Base-by-base conservation (phyloP, 176 grass and related monocot species). In the Dendrocalamus sinicus region DNA sequence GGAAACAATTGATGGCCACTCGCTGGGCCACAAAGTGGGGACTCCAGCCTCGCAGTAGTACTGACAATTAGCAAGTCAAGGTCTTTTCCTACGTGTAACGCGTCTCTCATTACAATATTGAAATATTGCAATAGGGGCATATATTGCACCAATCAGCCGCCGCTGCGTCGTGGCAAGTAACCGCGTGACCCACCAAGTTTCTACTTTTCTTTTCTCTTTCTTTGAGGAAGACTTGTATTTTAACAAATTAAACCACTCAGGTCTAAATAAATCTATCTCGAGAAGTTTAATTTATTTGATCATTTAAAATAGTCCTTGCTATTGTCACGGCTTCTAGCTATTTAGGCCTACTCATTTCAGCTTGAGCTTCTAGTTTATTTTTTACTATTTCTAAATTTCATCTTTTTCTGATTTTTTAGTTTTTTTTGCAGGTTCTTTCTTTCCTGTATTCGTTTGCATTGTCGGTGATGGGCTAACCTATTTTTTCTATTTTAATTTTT, bases 71-170 rank as follows among this genome's bases (percentile, higher is more conserved):
- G 44, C 65, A 73, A 55, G 81, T 89, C 87, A 89, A 84, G 87
- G 87, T 84, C 87, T 45, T 79, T 12, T 43, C 69, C 75, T 28
- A 88, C 89, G 89, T 88, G 85, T 88, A 84, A 91, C 89, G 89
- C 89, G 85, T 80, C 51, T 62, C 17, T 13, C 75, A n/a, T 30
- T 83, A 72, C 61, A 46, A 79, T 50, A 39, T 39, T 35, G 32
- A 35, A 35, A 35, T 35, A 35, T 35, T 35, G 32, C 32, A 4
- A 6, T 39, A 35, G 37, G 37, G 5, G 37, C 32, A 39, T 6
- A 84, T 24, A 22, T 28, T 67, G 59, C n/a, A 13, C 55, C 81
- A 79, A 77, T 63, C 23, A 12, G 41, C 35, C 15, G 51, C 44
- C 20, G 68, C 67, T 58, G 73, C 62, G 70, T n/a, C 70, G 32